A percentile compares a stretch with the other conserved stretches of the same genome.
These are phyloP conservation scores for Colletotrichum sp. DNA, from an alignment of 2,329 filamentous ascomycete genomes.

Conservation along the genomic window DNA sequence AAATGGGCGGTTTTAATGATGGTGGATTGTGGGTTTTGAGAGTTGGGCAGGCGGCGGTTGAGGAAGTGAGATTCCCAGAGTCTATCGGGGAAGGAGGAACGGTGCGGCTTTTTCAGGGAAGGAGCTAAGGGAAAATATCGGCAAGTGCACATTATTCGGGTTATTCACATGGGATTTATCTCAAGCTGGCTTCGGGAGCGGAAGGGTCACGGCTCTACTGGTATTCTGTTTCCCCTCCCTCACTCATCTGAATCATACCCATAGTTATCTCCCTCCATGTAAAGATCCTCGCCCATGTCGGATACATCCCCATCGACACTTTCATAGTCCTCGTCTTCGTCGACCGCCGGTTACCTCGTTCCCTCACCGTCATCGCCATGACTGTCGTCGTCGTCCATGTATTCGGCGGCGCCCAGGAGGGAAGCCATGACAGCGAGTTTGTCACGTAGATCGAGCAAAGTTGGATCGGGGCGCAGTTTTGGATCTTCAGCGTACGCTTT, in stretches of 20 bases:
- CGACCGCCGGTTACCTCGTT: neutral
- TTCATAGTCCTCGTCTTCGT: neutral
- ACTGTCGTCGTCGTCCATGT: neutral
- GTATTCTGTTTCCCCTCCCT: neutral
- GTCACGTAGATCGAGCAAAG: neutral
- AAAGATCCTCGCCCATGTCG: neutral
- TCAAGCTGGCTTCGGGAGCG: neutral
- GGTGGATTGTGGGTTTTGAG: rapidly evolving
- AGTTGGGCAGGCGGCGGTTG: neutral
- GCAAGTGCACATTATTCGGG: neutral
- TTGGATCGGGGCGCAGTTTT: neutral
- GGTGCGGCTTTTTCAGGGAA: neutral
- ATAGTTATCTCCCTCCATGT: neutral
- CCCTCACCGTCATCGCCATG: neutral
- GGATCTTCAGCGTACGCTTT: neutral
- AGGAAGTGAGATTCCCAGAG: neutral
- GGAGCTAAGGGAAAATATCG: rapidly evolving
- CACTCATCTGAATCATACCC: neutral
- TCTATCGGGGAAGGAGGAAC: rapidly evolving
- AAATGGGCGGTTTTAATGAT: neutral
- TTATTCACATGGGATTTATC: neutral
- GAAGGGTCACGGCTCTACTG: neutral
- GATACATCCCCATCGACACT: neutral
- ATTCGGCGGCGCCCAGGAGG: neutral
- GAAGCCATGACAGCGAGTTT: neutral